phyloP scores from a whole-genome alignment of 139 green algal species.

The Chlorella sp. region DNA sequence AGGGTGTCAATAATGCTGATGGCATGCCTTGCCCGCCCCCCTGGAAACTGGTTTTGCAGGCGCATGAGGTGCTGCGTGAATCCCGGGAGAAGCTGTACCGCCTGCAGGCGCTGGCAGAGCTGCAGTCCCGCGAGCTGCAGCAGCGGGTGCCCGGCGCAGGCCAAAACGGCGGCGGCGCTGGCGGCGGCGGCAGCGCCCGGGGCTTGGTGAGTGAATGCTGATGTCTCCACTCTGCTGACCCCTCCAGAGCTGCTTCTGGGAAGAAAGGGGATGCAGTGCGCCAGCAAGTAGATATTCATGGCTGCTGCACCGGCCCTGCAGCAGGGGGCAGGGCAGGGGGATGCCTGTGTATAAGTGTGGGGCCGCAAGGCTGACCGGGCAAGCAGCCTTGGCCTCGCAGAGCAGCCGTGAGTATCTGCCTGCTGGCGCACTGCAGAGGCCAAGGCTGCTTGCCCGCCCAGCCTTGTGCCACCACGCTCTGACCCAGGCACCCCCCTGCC shows the following conservation, averaged over 20 bases:
- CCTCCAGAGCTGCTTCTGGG: neutral
- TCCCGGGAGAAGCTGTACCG: slow-evolving; percentile 36
- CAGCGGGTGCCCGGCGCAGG: neutral
- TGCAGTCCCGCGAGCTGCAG: slow-evolving; percentile 28
- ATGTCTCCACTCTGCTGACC: neutral
- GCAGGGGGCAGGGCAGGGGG: too few species aligned
- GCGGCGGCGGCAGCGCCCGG: neutral
- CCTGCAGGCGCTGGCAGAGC: slow-evolving; percentile 39
- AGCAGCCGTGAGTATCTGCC: too few species aligned
- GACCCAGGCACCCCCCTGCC: neutral
- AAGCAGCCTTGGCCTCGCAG: too few species aligned
- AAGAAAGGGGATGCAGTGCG: neutral
- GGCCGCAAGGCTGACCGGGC: too few species aligned
- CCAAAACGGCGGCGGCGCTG: neutral
- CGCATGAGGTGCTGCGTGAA: slow-evolving; percentile 34
- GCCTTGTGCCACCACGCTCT: too few species aligned
- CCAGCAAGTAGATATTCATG: too few species aligned
- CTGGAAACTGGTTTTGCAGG: slow-evolving; percentile 18
- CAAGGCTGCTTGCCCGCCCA: too few species aligned
- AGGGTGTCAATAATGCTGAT: too few species aligned
- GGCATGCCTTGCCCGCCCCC: too few species aligned
- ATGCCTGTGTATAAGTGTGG: too few species aligned
- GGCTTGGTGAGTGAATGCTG: neutral
- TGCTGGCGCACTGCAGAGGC: too few species aligned
- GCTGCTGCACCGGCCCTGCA: neutral